These are phyloP conservation scores for Linum trigynum DNA, from an alignment of 345 rosid genomes.

Conservation along the genomic window DNA sequence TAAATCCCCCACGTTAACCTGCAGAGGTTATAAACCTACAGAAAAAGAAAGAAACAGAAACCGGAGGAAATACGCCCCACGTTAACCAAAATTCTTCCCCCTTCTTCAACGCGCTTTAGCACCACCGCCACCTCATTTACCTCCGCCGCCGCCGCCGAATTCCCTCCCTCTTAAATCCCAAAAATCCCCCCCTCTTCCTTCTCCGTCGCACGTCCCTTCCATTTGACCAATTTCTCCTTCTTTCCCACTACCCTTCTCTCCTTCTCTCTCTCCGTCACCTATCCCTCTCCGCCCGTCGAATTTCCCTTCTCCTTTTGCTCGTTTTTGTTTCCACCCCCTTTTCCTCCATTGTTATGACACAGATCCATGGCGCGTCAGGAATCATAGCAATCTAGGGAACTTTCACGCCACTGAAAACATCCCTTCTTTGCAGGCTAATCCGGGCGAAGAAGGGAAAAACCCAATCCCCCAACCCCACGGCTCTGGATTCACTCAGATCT, in stretches of 20 bases:
- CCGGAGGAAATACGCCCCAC: neutral
- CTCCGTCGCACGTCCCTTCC: neutral
- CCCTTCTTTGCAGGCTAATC: neutral
- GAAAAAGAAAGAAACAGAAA: neutral
- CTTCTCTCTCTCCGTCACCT: neutral
- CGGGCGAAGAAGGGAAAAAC: neutral
- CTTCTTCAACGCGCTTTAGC: neutral
- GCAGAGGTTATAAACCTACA: neutral
- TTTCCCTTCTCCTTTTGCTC: neutral
- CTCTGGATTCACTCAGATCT: slow-evolving; percentile 2
- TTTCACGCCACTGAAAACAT: neutral
- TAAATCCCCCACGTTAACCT: too few species aligned
- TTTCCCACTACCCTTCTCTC: neutral
- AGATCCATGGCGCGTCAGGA: slow-evolving; percentile 15
- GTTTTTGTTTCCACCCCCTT: neutral
- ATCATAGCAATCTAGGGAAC: slow-evolving; percentile 1
- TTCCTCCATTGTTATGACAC: slow-evolving; percentile 11
- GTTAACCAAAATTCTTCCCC: neutral
- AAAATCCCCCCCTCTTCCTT: neutral
- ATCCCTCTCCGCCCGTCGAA: neutral
- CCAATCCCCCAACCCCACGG: neutral
- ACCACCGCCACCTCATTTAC: slow-evolving; percentile 1
- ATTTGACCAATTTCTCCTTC: neutral
- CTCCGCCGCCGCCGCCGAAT: neutral
- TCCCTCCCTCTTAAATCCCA: neutral